Evolutionary conservation across 257 asterid species (phyloP), one percentile per base, ranked within the genome.

Genomic region (Mentha longifolia): DNA sequence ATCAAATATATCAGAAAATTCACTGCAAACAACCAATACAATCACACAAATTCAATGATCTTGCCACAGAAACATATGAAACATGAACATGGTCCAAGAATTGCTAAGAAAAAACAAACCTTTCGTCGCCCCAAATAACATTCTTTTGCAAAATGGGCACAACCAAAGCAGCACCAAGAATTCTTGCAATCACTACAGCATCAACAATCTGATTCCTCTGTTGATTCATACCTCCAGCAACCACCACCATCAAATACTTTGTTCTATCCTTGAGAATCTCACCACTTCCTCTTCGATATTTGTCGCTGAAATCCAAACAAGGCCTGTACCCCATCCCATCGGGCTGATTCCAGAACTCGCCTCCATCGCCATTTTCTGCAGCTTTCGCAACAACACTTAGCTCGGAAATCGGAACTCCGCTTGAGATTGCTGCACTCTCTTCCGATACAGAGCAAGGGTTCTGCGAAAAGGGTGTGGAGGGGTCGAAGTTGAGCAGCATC

Each of bases 161-260:
- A 81, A 93, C 96, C 68, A 93, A 80, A 71, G 94, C 80, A 39
- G 98, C 98, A 14, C 98, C 98, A 67, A 92, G 92, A 70, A 92
- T 82, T 50, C 97, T 87, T 3, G 98, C 95, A 81, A 93, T 91
- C 11, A 91, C 95, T 15, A 91, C 98, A 59, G 96, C 97, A 85
- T 93, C 98, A 65, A 93, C 96, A 72, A 93, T 87, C 87, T 93
- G 97, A 80, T 93, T 90, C 85, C 97, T 86, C 84, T 93, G 98
- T 74, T 93, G 97, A 80, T 93, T 93, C 95, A 91, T 78, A 31
- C 98, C 98, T 2, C 98, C 98, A 30, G 98, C 73, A 71, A 91
- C 98, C 72, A 93, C 98, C 28, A 86, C 97, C 88, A 93, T 83
- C 85, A 93, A 58, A 71, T 88, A 93, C 76, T 83, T 90, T 0